A percentile compares a stretch with the other conserved stretches of the same genome.
Conservation (phyloP, 192 early-diverging fungal species). For the Ambispora gerdemannii region DNA sequence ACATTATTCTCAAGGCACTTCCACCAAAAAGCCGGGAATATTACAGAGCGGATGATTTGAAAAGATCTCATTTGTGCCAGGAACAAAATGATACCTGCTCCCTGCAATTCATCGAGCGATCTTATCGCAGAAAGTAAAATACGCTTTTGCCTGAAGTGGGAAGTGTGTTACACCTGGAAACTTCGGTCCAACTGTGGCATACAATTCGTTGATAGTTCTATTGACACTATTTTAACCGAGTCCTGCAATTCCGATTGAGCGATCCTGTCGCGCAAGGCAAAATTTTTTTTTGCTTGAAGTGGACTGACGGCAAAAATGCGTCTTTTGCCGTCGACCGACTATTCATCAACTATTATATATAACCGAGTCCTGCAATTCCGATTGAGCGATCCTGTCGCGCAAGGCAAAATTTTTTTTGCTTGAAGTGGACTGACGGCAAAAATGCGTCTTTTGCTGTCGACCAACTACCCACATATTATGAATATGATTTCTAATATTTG, state of each 20-base stretch:
- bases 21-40: neutral
- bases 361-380: neutral
- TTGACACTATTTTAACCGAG: conserved; percentile 1
- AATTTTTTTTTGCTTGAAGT: conserved; percentile 8
- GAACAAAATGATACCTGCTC: conserved; percentile 2
- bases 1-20: neutral
- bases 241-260: conserved; percentile 1
- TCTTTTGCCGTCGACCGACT: too few relatives aligned
- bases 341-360: too few relatives aligned
- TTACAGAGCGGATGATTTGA: neutral
- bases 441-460: neutral
- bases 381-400: conserved; percentile 21
- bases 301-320: conserved; percentile 1
- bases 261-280: conserved; percentile 21
- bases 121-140: conserved; percentile 13
- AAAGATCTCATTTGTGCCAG: neutral
- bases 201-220: conserved; percentile 1
- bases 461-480: neutral
- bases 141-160: conserved; percentile 25
- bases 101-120: conserved; percentile 10
- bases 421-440: neutral
- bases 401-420: conserved; percentile 16
- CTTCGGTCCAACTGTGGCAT: neutral
- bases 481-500: conserved; percentile 1
- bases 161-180: neutral